phyloP scores from a whole-genome alignment of 257 asterid genomes.

The Apocynum venetum region DNA sequence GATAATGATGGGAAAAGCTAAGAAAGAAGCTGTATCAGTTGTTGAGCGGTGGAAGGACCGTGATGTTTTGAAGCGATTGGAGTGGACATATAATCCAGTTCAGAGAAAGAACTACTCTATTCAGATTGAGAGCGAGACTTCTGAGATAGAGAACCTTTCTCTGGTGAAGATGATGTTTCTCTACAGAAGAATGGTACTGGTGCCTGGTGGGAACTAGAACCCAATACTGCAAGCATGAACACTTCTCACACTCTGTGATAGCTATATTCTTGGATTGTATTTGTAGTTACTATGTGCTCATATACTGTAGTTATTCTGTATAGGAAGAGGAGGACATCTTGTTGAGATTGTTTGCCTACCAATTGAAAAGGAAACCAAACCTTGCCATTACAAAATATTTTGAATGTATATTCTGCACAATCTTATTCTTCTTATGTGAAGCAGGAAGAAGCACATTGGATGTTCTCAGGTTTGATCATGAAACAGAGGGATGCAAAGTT shows the following conservation, averaged over 20 bases:
- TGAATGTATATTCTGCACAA: background rate
- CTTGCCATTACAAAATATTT: background rate
- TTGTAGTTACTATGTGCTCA: background rate
- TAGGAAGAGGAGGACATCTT: background rate
- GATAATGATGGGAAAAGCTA: slow-evolving; percentile 78
- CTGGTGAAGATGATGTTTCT: slow-evolving; percentile 35
- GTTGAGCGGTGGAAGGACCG: slow-evolving; percentile 81
- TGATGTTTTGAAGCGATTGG: slow-evolving; percentile 57
- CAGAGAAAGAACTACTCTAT: slow-evolving; percentile 28
- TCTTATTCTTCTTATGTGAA: background rate
- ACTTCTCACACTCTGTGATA: background rate
- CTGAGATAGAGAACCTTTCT: slow-evolving; percentile 38
- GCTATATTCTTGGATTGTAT: background rate
- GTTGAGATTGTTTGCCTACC: background rate
- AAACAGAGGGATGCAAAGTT: background rate
- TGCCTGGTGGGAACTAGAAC: slow-evolving; percentile 71
- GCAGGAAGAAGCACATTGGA: too few species aligned
- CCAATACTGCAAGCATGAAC: background rate
- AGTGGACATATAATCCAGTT: slow-evolving; percentile 74
- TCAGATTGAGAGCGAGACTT: slow-evolving; percentile 44
- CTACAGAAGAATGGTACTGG: slow-evolving; percentile 27
- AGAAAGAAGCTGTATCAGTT: slow-evolving; percentile 69
- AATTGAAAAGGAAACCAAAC: too few species aligned
- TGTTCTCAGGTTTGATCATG: background rate
- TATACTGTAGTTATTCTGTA: background rate